Base-by-base conservation (phyloP, 2,329 filamentous ascomycete species). In the Westerdykella aurantiaca region DNA sequence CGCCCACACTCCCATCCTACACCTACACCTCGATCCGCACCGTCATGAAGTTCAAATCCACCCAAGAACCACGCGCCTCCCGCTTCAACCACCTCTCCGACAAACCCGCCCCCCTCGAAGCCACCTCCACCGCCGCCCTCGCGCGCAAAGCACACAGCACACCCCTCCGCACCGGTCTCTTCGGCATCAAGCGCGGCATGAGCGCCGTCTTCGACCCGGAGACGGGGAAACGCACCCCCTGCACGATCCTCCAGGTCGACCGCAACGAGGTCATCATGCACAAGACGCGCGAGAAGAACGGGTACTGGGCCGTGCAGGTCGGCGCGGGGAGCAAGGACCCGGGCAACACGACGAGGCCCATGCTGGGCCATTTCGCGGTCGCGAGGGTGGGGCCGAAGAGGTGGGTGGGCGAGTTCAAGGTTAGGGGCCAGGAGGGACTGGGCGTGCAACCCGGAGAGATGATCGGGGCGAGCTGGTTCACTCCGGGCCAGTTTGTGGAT, bases 111-210 rank as follows among this genome's bases (percentile, higher is more conserved):
- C 64, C 76, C n/a, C 72, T 84, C 31, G 69, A 74, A 44, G 73
- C 77, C 45, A 78, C 76, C 9, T 72, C 74, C 7, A 71, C 74
- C 3, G 79, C 78, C n/a, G 81, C 82, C 2, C 73, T 82, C 44
- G 68, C 73, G 44, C 78, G 80, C 39, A 80, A 78, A 66, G 59
- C 73, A 33, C 71, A 72, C 51, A 79, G 74, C 0, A 73, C 81
- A 10, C 81, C 82, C 6, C 71, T 79, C 34, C 85, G 93, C 22
- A 83, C 89, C 2, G 93, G 93, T 23, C 83, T 88, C 7, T 77
- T 98, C 38, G 89, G 86, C 11, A 78, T 83, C 64, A 98, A 98
- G 73, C 91, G 90, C 72, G 93, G 93, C 68, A 97, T 98, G 87
- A 95, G 89, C 35, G 90, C 86, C 47, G 72, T 96, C 52, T 97